Conservation (phyloP, 2,329 filamentous ascomycete genomes). For the Cordyceps fumosorosea region DNA sequence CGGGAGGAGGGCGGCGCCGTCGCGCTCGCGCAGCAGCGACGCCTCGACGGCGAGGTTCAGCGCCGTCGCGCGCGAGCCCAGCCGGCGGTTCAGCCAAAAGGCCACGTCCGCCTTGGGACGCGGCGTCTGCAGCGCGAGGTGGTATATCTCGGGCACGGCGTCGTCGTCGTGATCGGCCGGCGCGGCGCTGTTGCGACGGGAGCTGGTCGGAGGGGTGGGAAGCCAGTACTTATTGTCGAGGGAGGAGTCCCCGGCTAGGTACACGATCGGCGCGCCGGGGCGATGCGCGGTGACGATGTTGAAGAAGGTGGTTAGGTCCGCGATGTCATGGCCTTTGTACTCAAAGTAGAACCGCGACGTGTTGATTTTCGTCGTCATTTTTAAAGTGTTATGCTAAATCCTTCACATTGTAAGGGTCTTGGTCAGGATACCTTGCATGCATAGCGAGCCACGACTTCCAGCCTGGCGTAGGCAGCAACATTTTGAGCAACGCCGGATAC, state of each 20-base stretch:
- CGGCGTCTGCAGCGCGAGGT: too few species aligned
- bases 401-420: background rate
- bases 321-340: conserved; percentile 6
- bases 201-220: background rate
- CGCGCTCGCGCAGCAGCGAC: conserved; percentile 4
- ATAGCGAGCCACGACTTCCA: too few species aligned
- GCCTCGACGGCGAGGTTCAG: conserved; percentile 7
- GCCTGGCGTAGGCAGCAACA: background rate
- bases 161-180: too few species aligned
- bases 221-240: conserved; percentile 12
- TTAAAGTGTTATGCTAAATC: background rate
- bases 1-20: background rate
- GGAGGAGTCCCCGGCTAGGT: conserved; percentile 8
- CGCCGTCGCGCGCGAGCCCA: conserved; percentile 3
- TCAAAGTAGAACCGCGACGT: conserved; percentile 5
- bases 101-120: background rate
- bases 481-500: background rate
- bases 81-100: conserved; percentile 9
- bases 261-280: background rate
- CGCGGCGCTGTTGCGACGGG: background rate
- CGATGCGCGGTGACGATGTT: background rate
- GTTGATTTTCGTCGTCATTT: background rate
- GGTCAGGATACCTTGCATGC: too few species aligned
- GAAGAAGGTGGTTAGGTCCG: background rate
- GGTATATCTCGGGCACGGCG: too few species aligned